Evolutionary conservation across 768 basidiomycete genomes (phyloP), one percentile per base, ranked within the genome.

Genomic region (Tulasnella sp.): DNA sequence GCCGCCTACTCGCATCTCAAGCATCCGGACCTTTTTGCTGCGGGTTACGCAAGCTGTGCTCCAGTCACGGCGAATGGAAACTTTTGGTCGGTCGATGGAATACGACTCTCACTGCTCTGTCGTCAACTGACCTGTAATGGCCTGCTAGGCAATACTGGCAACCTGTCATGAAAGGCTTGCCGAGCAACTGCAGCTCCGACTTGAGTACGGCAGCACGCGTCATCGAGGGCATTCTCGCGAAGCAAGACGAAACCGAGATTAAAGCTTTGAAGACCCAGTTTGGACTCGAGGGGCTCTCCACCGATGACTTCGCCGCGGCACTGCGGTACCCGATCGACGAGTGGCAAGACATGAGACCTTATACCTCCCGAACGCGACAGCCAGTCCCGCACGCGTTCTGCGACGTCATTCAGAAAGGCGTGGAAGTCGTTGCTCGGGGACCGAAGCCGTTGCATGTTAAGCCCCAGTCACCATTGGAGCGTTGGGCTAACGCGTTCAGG

Each of bases 141-240:
- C 6, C n/a, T 22, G 40, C n/a, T n/a, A 68, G 67, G 69, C 22
- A 70, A 59, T 74, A 74, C 62, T 70, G 39, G 32, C 34, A 70
- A 19, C 73, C 73, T 2, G 70, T 74, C 40, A 44, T 59, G 32
- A 59, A 47, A n/a, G 42, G 59, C 9, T 71, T 74, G 73, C 73
- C 73, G 16, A 62, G 63, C 44, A 74, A 74, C 64, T 74, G 73
- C 59, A 70, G 68, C 29, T 29, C 68, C 19, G 73, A 74, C 42
- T 40, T 39, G 22, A 44, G 35, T 36, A 26, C 40, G 6, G 73
- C 42, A 19, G 62, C 62, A 19, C 34, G 42, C 32, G 7, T 7
- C 29, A 36, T 71, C 6, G 69, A 71, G 65, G 17, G 8, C 3
- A 62, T 36, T 42, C 16, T 71, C 11, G 6, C 22, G 44, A 41